These are phyloP conservation scores for Chlorella sp. DNA, from an alignment of 139 green algal species.

Conservation along the genomic window DNA sequence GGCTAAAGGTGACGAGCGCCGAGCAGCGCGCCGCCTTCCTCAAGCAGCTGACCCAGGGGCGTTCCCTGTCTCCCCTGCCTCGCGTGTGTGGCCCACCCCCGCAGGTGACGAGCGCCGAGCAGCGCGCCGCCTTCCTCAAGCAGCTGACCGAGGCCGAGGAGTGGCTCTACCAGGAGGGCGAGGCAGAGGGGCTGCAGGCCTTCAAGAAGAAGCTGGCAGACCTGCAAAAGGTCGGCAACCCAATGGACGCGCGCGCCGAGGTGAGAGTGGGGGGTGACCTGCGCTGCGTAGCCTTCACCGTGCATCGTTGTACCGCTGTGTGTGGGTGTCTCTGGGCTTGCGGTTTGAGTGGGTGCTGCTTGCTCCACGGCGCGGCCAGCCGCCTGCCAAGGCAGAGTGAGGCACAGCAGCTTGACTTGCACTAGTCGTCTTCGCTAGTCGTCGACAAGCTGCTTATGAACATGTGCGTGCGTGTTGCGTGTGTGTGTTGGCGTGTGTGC, in stretches of 20 bases:
- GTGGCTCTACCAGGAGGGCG: conserved; percentile 92
- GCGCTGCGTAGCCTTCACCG: too few species aligned
- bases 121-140: conserved; percentile 50
- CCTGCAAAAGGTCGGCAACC: conserved; percentile 47
- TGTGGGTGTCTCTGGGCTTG: too few species aligned
- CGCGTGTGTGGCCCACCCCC: not conserved
- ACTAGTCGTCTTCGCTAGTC: too few species aligned
- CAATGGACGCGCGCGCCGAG: conserved; percentile 31
- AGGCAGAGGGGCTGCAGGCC: conserved; percentile 17
- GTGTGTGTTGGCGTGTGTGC: not conserved
- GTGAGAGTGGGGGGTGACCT: too few species aligned
- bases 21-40: conserved; percentile 58
- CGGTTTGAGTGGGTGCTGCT: too few species aligned
- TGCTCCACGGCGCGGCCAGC: too few species aligned
- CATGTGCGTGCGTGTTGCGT: too few species aligned
- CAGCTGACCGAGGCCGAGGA: conserved; percentile 77
- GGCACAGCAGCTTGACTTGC: too few species aligned
- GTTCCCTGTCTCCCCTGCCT: too few species aligned
- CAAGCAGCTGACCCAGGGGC: conserved; percentile 48
- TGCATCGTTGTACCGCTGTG: too few species aligned
- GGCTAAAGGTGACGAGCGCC: conserved; percentile 76
- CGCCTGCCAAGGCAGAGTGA: too few species aligned
- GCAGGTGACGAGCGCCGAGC: conserved; percentile 69
- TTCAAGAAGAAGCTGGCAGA: conserved; percentile 35
- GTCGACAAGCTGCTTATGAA: too few species aligned